Evolutionary conservation across 2,329 filamentous ascomycete genomes (phyloP).

Genomic region (Pseudocercospora pini-densiflorae): DNA sequence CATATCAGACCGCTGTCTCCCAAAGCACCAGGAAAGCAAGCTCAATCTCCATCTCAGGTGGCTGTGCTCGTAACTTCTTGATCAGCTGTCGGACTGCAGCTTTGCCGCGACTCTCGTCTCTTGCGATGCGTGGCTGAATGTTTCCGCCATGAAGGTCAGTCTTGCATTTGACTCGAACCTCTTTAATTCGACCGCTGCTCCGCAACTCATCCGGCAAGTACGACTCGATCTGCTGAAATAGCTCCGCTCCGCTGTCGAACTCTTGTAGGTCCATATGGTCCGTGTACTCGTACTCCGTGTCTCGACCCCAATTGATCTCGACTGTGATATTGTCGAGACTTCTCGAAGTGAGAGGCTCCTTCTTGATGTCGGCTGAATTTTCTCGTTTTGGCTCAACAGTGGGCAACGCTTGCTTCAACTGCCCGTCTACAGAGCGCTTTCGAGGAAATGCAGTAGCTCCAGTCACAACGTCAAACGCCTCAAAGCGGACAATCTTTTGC

Average conservation of each 20-base stretch:
- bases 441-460: conserved; percentile 1
- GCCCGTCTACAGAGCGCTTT: not conserved
- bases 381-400: conserved; percentile 1
- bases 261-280: conserved; percentile 24
- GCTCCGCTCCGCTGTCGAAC: conserved; percentile 14
- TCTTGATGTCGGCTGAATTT: not conserved
- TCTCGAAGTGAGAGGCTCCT: conserved; percentile 1
- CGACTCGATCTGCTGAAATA: conserved; percentile 23
- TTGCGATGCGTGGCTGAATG: conserved; percentile 21
- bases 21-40: conserved; percentile 21
- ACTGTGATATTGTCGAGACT: conserved; percentile 19
- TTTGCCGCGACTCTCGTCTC: conserved; percentile 20
- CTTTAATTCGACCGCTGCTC: conserved; percentile 16
- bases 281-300: conserved; percentile 22
- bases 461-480: not conserved
- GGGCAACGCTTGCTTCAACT: not conserved
- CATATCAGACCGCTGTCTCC: conserved; percentile 10
- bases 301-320: conserved; percentile 23
- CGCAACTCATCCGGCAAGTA: conserved; percentile 19
- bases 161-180: conserved; percentile 21
- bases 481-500: conserved; percentile 4
- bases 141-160: conserved; percentile 15
- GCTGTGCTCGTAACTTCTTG: conserved; percentile 18
- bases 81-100: conserved; percentile 20
- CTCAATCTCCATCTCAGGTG: conserved; percentile 21